Base-by-base conservation (phyloP, 208 protist genomes). In the Acanthamoeba royreba region DNA sequence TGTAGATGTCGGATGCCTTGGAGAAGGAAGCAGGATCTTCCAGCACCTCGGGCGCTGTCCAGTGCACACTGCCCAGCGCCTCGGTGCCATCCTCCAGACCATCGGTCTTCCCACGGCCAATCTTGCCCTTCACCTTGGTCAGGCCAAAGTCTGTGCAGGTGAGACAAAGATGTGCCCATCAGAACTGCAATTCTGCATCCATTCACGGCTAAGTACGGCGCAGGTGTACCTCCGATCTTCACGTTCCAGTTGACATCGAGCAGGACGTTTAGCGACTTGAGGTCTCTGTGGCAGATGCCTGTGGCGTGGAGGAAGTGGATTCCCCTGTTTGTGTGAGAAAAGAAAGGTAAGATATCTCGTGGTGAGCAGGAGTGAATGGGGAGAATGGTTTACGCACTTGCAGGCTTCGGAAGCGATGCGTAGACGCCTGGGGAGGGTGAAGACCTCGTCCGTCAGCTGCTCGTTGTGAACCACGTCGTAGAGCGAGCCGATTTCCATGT, bases 211-310 rank as follows among this genome's bases (percentile, higher is more conserved):
- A n/a, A n/a, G n/a, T 9, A 55, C 49, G 49, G 49, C 49, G 33
- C 63, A 25, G 33, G 19, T 35, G 33, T 46, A 15, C 66, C 66
- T 1, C 22, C 2, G 4, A 86, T 22, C 25, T 86, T 86, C 3
- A 86, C 45, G 28, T 86, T 86, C 74, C 74, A 86, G 4, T 86
- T 53, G 40, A 9, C n/a, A 43, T 86, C 74, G n/a, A 86, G 74
- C 40, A 86, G 38, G 7, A 86, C n/a, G 74, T 86, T 86, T 7
- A 86, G 45, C 17, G 43, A 55, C 42, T 86, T 86, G 4, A 86
- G 43, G 28, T 86, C 74, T 4, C 74, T 47, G 38, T 74, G 63
- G 5, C 2, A 1, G 63, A 74, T 38, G 22, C 63, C 63, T 38
- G 2, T 74, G 8, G 42, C n/a, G 33, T 74, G 63, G 33, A 74